Evolutionary conservation across 2,329 filamentous ascomycete genomes (phyloP).

Genomic region (Sporothrix luriei): DNA sequence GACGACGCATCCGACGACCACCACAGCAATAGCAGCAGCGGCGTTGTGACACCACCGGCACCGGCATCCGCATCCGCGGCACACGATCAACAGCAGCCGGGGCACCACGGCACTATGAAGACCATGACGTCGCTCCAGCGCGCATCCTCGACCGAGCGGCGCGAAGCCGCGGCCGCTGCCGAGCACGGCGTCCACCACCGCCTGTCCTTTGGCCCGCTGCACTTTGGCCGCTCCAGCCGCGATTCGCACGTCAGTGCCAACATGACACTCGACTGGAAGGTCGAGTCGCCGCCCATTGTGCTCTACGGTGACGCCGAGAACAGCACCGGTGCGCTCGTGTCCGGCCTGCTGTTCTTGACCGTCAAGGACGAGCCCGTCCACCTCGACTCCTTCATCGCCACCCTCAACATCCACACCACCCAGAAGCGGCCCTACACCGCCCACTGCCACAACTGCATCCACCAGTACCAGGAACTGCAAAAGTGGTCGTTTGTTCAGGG

Average conservation of each 20-base stretch:
- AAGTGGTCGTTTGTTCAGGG: conserved; percentile 75
- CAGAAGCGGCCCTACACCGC: conserved; percentile 80
- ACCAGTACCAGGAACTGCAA: conserved; percentile 72
- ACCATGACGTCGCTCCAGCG: conserved; percentile 34
- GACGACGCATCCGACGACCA: conserved; percentile 37
- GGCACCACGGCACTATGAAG: conserved; percentile 29
- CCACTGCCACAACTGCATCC: conserved; percentile 76
- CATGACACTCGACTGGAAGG: conserved; percentile 57
- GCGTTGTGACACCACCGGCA: neutral
- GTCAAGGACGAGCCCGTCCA: conserved; percentile 68
- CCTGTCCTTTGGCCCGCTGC: conserved; percentile 48
- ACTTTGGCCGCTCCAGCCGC: conserved; percentile 49
- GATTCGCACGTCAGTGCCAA: conserved; percentile 47
- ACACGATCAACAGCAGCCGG: conserved; percentile 8
- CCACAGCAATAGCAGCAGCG: conserved; percentile 30
- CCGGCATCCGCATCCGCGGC: neutral
- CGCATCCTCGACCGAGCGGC: conserved; percentile 34
- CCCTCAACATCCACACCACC: conserved; percentile 67
- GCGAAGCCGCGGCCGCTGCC: conserved; percentile 41
- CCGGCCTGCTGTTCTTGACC: conserved; percentile 75
- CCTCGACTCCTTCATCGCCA: conserved; percentile 72
- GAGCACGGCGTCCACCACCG: conserved; percentile 47
- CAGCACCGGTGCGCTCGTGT: conserved; percentile 83
- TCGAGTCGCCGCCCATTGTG: conserved; percentile 85
- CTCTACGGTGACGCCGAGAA: conserved; percentile 74